These are phyloP conservation scores for Ceraceosorus guamensis DNA, from an alignment of 1,284 basidiomycete species.

Conservation along the genomic window DNA sequence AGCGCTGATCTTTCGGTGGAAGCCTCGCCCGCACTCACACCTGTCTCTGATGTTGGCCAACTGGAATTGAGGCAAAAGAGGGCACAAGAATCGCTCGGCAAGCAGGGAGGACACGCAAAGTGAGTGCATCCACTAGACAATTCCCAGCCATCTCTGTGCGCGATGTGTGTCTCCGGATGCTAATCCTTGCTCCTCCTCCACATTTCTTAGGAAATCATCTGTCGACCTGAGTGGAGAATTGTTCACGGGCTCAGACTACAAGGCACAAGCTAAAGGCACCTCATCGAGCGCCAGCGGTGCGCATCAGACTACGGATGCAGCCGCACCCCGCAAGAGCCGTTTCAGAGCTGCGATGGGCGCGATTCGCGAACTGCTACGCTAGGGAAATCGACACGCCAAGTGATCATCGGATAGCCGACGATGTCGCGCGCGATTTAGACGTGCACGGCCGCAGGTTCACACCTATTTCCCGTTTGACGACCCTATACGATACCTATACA, in stretches of 20 bases:
- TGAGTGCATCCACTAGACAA: too few species aligned
- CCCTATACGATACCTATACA: too few species aligned
- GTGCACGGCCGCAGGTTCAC: too few species aligned
- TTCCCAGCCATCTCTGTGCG: too few species aligned
- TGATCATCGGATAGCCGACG: too few species aligned
- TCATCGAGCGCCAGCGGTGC: neutral
- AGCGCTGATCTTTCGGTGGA: neutral
- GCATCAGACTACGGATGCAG: neutral
- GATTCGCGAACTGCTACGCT: conserved; percentile 7
- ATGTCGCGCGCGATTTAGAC: too few species aligned
- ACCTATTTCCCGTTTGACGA: too few species aligned
- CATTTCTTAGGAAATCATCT: neutral
- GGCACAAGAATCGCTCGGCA: neutral
- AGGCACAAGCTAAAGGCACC: neutral
- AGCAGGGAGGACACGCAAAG: too few species aligned
- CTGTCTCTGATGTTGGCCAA: neutral
- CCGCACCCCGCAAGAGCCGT: neutral
- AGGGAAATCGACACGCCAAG: too few species aligned
- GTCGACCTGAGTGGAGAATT: conserved; percentile 8
- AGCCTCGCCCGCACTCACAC: neutral
- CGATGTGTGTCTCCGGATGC: neutral
- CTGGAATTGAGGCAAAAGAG: neutral
- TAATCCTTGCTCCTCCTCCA: neutral
- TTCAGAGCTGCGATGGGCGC: conserved; percentile 12
- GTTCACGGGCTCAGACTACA: neutral